Base-by-base conservation (phyloP, 2,329 filamentous ascomycete species). In the Colletotrichum sp. region DNA sequence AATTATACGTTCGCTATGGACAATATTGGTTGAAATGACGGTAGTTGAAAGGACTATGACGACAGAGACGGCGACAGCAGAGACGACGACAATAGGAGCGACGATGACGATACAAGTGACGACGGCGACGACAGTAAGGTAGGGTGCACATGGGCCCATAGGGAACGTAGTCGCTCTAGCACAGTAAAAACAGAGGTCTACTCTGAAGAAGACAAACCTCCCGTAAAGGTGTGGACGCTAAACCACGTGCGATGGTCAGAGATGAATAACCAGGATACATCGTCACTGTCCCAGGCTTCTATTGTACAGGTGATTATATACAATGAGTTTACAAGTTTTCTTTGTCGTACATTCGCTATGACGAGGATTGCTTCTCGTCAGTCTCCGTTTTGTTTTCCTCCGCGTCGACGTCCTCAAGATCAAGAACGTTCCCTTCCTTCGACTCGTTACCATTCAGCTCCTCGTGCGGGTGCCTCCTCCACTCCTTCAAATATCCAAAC, bases 401-500 rank as follows among this genome's bases (percentile, higher is more conserved):
- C 36, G 25, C 34, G 15, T 8, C 44, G n/a, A 52, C 12, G n/a
- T 13, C 44, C n/a, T 52, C 12, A 22, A 52, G 44, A 22, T 52
- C 44, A 22, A 8, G 44, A 52, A 22, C n/a, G 5, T 52, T 15
- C n/a, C 16, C 2, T 30, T 65, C 61, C 39, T 16, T 52, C 22
- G 19, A 34, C 29, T 39, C 61, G 32, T 25, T 15, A 22, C 49
- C 27, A 25, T 25, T 30, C 32, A 29, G 29, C 25, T 63, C 59
- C n/a, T 76, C 70, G 55, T 59, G 52, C 27, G 73, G 25, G 30
- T 55, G 57, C 19, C 30, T 39, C 27, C 68, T 52, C 73, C 77
- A 78, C 32, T 78, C 22, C 8, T 66, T 39, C 63, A 74, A 52
- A 22, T 77, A 67, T 8, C 77, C 77, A 76, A 88, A 88, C 4